Conservation (phyloP, 108 stramenopile genomes). For the Cyclotella kingstonii region DNA sequence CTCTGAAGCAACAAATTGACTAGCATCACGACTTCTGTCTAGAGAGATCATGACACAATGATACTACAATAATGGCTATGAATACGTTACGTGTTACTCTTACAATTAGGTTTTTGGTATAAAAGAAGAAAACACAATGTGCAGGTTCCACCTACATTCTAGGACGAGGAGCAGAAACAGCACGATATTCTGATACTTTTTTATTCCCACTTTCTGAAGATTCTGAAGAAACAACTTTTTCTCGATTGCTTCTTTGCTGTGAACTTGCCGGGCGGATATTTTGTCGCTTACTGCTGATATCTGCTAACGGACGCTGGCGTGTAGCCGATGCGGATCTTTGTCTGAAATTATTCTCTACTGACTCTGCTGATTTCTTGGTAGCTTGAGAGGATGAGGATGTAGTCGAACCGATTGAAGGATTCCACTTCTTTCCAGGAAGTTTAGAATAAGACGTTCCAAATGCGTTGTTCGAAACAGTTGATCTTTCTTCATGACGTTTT, state of each 20-base stretch:
- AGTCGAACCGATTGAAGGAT: conserved; percentile 7
- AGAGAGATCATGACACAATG: too few relatives aligned
- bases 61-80: too few relatives aligned
- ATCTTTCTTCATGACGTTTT: conserved; percentile 71
- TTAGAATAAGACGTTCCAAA: conserved; percentile 36
- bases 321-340: conserved; percentile 28
- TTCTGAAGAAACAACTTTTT: not conserved
- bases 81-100: too few relatives aligned
- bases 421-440: conserved; percentile 33
- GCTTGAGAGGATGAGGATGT: not conserved
- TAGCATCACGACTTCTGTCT: too few relatives aligned
- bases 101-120: too few relatives aligned
- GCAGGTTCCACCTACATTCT: conserved; percentile 4
- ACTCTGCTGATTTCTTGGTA: not conserved
- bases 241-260: conserved; percentile 6
- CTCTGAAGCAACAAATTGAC: too few relatives aligned
- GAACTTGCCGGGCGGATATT: conserved; percentile 18
- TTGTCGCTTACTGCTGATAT: conserved; percentile 28
- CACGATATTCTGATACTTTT: conserved; percentile 14
- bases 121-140: too few relatives aligned
- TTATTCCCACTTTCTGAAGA: not conserved
- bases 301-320: conserved; percentile 27
- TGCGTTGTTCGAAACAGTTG: conserved; percentile 15
- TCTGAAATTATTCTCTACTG: too few relatives aligned
- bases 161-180: conserved; percentile 30